Evolutionary conservation across 2,329 filamentous ascomycete genomes (phyloP).

Genomic region (Cladosporium sp.): DNA sequence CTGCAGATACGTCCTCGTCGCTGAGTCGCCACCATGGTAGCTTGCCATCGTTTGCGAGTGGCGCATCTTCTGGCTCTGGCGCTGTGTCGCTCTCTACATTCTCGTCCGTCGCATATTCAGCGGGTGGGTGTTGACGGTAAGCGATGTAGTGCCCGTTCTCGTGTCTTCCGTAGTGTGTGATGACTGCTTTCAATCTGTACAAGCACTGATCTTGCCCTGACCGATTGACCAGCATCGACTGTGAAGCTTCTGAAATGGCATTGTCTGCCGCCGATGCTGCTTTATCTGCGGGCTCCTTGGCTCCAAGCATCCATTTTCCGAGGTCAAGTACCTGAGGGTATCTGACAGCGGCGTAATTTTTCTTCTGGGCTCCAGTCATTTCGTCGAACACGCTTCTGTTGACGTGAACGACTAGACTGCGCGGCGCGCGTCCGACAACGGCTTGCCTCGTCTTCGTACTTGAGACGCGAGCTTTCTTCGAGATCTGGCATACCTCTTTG

Average conservation of each 20-base stretch:
- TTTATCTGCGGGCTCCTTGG: constrained; percentile 6
- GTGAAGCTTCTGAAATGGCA: constrained; percentile 51
- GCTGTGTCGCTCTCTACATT: constrained; percentile 20
- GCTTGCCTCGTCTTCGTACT: constrained; percentile 87
- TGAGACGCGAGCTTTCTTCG: constrained; percentile 61
- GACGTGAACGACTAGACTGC: constrained; percentile 77
- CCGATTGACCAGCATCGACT: constrained; percentile 67
- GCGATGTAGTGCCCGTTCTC: constrained; percentile 96
- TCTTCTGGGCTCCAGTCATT: constrained; percentile 69
- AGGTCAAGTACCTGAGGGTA: constrained; percentile 74
- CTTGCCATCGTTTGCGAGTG: constrained; percentile 20
- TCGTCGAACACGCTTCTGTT: constrained; percentile 92
- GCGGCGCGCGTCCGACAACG: constrained; percentile 75
- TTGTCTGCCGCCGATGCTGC: not conserved
- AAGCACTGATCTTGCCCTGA: constrained; percentile 37
- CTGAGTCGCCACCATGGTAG: constrained; percentile 85
- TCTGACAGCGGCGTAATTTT: constrained; percentile 73
- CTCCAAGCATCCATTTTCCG: constrained; percentile 72
- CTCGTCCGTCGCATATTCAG: not conserved
- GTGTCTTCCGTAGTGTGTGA: constrained; percentile 85
- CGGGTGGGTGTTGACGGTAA: constrained; percentile 64
- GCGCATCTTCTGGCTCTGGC: constrained; percentile 15
- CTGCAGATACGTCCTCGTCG: constrained; percentile 74
- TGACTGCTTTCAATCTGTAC: constrained; percentile 76
- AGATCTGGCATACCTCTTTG: constrained; percentile 42